phyloP scores from a whole-genome alignment of 495 filamentous ascomycete genomes.

The Penicillium alfredii region DNA sequence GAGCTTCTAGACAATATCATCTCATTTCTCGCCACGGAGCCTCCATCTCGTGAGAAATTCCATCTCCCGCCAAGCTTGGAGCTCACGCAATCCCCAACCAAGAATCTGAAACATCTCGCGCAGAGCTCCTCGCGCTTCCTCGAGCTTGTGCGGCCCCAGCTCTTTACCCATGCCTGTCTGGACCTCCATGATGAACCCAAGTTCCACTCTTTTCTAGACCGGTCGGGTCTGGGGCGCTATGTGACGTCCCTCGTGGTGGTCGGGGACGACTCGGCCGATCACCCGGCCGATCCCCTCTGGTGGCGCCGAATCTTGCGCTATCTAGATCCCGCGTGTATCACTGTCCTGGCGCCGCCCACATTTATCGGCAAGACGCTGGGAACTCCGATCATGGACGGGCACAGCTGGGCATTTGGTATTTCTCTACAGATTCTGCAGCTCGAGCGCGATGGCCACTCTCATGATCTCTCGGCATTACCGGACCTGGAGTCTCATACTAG shows the following conservation, averaged over 20 bases:
- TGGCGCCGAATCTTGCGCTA: constrained; percentile 26
- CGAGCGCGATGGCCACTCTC: constrained; percentile 9
- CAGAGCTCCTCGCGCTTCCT: constrained; percentile 22
- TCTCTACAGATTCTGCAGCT: constrained; percentile 29
- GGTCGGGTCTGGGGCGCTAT: constrained; percentile 23
- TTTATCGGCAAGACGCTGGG: constrained; percentile 28
- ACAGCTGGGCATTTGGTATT: constrained; percentile 40
- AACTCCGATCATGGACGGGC: constrained; percentile 23
- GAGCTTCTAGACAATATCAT: constrained; percentile 40
- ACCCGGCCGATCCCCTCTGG: constrained; percentile 22
- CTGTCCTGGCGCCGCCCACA: constrained; percentile 31
- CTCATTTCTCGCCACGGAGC: constrained; percentile 18
- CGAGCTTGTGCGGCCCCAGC: constrained; percentile 25
- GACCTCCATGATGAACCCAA: constrained; percentile 21
- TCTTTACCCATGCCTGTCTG: constrained; percentile 32
- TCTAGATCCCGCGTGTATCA: constrained; percentile 28
- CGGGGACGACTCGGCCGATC: constrained; percentile 4
- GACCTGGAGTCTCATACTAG: constrained; percentile 11
- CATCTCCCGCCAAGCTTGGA: constrained; percentile 20
- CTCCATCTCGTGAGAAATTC: constrained; percentile 24
- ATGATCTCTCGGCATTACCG: background rate
- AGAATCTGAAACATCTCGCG: constrained; percentile 31
- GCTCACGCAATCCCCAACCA: constrained; percentile 17
- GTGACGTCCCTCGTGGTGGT: constrained; percentile 30
- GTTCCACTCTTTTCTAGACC: constrained; percentile 24